Evolutionary conservation across 2,329 filamentous ascomycete species (phyloP), one percentile per base, ranked within the genome.

Genomic region (Botrytis pseudocinerea): DNA sequence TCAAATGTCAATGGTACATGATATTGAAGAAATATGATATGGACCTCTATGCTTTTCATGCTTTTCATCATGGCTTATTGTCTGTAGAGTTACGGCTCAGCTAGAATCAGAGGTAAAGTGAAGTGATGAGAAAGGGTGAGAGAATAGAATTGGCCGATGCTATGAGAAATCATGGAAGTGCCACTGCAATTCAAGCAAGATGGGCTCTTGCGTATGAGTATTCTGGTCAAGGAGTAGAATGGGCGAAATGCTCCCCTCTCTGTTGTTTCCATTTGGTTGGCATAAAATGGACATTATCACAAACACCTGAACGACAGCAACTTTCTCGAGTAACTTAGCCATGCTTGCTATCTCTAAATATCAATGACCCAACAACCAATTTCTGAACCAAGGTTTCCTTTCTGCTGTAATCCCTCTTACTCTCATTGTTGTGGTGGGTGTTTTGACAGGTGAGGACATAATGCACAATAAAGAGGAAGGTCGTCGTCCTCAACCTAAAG

Each of bases 1-100:
- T 76, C 76, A 78, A 77, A 76, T 72, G 59, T 57, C 72, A 40
- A 32, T 70, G 74, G 69, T 9, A 62, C 60, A 77, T 75, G 32
- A 70, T 32, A 35, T n/a, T 32, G 10, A 71, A 35, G 60, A 57
- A 65, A 57, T 6, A 14, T 32, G 44, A 35, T 7, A n/a, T 22
- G 14, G 20, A 28, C 38, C 14, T 2, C 20, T 57, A 35, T 57
- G 22, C n/a, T 28, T 25, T 54, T 5, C 25, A n/a, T n/a, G 14
- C 10, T 51, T 18, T 64, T 25, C 44, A 70, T 51, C 6, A 32
- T 14, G 38, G 2, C 25, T 20, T 25, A 32, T 2, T 48, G 22
- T 70, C 35, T 38, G 59, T 28, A 35, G 28, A 54, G 35, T 38
- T 42, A 16, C 8, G 40, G 2, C 28, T 22, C 18, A n/a, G n/a